A percentile compares a stretch with the other conserved stretches of the same genome.
Evolutionary conservation across 805 yeast genomes (phyloP).

Genomic region (Myxozyma mucilagina): DNA sequence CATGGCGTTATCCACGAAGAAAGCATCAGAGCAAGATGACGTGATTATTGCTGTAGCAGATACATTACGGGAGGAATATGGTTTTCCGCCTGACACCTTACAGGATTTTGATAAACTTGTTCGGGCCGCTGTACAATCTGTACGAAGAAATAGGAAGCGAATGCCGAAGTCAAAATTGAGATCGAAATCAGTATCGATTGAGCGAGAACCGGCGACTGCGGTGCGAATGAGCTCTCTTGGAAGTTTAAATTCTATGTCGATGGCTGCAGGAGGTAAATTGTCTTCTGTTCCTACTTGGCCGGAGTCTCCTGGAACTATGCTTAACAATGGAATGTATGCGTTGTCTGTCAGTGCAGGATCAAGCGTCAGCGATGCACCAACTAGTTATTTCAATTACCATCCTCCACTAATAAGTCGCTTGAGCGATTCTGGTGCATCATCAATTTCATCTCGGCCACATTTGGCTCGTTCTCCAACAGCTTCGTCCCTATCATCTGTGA

Average conservation of each 20-base stretch:
- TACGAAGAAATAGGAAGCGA: conserved; percentile 80
- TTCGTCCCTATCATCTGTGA: conserved; percentile 5
- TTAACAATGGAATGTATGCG: neutral
- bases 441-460: neutral
- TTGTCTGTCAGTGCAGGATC: neutral
- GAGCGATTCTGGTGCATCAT: neutral
- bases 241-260: neutral
- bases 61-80: conserved; percentile 73
- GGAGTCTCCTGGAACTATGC: neutral
- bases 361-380: neutral
- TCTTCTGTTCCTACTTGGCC: neutral
- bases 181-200: conserved; percentile 16
- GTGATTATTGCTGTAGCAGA: conserved; percentile 78
- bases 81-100: conserved; percentile 57
- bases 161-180: conserved; percentile 45
- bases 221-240: neutral
- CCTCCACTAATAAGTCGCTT: neutral
- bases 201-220: conserved; percentile 4
- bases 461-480: neutral
- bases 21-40: conserved; percentile 91
- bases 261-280: neutral
- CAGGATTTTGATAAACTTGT: conserved; percentile 86
- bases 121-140: conserved; percentile 91
- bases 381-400: neutral
- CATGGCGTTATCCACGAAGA: conserved; percentile 58